Percentiles rank a stretch among this genome's conserved stretches.
Conservation (phyloP, 768 basidiomycete species). For the Russula sp. region DNA sequence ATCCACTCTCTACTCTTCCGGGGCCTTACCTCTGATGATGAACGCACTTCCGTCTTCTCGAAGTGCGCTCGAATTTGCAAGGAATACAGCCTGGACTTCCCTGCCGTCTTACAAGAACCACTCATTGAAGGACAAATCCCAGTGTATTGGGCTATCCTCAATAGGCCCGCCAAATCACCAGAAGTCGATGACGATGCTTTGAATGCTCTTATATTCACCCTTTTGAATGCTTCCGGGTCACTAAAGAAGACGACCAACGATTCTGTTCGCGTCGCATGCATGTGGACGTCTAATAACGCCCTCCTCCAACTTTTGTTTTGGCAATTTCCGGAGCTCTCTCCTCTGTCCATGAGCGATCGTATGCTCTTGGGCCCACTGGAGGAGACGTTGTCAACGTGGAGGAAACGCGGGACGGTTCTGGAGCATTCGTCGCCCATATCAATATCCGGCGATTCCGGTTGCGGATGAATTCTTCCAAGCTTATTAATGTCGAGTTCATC, state of each 20-base stretch:
- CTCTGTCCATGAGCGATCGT: conserved; percentile 52
- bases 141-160: conserved; percentile 68
- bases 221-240: conserved; percentile 44
- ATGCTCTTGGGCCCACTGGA: conserved; percentile 44
- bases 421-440: conserved; percentile 53
- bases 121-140: conserved; percentile 63
- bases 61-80: conserved; percentile 61
- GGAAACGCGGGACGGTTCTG: conserved; percentile 41
- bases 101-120: conserved; percentile 56
- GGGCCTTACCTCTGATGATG: conserved; percentile 34
- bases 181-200: conserved; percentile 21
- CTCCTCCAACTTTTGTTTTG: conserved; percentile 56
- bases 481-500: conserved; percentile 61
- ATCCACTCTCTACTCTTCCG: conserved; percentile 39
- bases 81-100: conserved; percentile 47
- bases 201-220: conserved; percentile 45
- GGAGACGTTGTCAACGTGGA: conserved; percentile 50
- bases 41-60: conserved; percentile 46
- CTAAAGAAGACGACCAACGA: conserved; percentile 34
- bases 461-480: conserved; percentile 61
- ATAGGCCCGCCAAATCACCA: conserved; percentile 40
- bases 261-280: conserved; percentile 65
- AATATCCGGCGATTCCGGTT: conserved; percentile 60
- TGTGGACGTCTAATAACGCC: conserved; percentile 56
- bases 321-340: conserved; percentile 49